Base-by-base conservation (phyloP, 495 filamentous ascomycete species). In the Talaromyces adpressus region DNA sequence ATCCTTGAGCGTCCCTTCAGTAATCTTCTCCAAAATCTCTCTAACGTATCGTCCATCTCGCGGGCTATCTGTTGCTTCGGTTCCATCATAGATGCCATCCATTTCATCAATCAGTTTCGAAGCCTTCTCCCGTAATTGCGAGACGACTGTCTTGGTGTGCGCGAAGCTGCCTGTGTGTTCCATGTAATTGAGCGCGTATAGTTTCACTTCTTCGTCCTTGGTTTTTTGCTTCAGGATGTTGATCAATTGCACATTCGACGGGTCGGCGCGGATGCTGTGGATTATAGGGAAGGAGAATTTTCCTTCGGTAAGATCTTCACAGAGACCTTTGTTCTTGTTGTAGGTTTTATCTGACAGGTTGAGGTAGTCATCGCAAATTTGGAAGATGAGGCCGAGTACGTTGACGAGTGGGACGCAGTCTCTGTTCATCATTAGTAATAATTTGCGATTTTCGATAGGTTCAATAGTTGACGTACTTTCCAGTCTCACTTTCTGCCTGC, bases 211-310 rank as follows among this genome's bases (percentile, higher is more conserved):
- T 22, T 90, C 87, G 67, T 96, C 89, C 29, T 77, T 83, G 0
- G 93, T 91, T 73, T 89, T 91, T 73, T 98, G 94, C 75, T 90
- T 89, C 22, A 98, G 78, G 53, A 98, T 98, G 68, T 94, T 97
- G 64, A 96, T 79, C 53, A 98, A 82, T 71, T 93, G 89, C 30
- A 88, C 83, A 70, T 96, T 93, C 8, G 75, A 75, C 4, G 91
- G 90, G 71, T 93, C 84, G 34, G 87, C 79, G 66, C 93, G 90
- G 66, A 98, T 95, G 72, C 89, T 89, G 75, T 98, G 93, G 64
- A 98, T 97, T 68, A 98, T 90, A 6, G 93, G 93, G 71, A 96
- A 98, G 27, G 89, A 93, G 79, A 98, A 98, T 82, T 98, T 98
- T 49, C 94, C 94, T 78, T 98, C 94, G 0, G 93, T 97, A 65